Evolutionary conservation across 2,329 filamentous ascomycete species (phyloP), one percentile per base, ranked within the genome.

Genomic region (Monosporascus ibericus): DNA sequence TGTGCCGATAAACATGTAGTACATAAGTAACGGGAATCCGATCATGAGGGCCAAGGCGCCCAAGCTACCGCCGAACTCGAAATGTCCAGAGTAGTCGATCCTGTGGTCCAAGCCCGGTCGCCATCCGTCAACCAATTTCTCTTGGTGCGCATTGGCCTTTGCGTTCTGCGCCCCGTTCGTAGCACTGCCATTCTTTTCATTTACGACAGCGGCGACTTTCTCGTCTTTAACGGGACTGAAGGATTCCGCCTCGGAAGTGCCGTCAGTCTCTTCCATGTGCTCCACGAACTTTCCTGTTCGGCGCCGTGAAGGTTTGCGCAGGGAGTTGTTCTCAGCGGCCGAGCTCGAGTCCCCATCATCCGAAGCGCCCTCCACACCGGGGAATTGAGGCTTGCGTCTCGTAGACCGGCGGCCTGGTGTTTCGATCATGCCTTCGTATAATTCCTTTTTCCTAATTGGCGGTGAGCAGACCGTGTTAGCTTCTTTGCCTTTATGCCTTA

Each of bases 1-100:
- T 36, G 92, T 88, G 48, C 94, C 94, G 70, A 95, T 86, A 92
- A 92, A 97, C 92, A 99, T 96, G 75, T 96, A 97, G 81, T 90
- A 96, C 92, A 97, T 97, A 63, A 99, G 80, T 38, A 86, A 57
- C n/a, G 94, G 94, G 72, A 97, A 99, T 46, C 87, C 84, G 57
- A 91, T 79, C 90, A 97, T 97, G 82, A 96, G 91, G 60, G 81
- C 76, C 17, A 81, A 72, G 42, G 92, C 87, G 51, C 94, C 92
- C n/a, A 80, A 68, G 3, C 89, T 85, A 53, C 94, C 94, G 58
- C 92, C 92, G 67, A 97, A 99, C 68, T 99, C 95, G 61, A 82
- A 80, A 57, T 80, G 75, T 57, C 79, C 82, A 2, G 81, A 84
- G 63, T 79, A 74, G 71, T 87, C 84, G 52, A 86, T 60, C 68